These are phyloP conservation scores for Thuidium tamariscinum DNA, from an alignment of 225 moss, liverwort and hornwort genomes.

Conservation along the genomic window DNA sequence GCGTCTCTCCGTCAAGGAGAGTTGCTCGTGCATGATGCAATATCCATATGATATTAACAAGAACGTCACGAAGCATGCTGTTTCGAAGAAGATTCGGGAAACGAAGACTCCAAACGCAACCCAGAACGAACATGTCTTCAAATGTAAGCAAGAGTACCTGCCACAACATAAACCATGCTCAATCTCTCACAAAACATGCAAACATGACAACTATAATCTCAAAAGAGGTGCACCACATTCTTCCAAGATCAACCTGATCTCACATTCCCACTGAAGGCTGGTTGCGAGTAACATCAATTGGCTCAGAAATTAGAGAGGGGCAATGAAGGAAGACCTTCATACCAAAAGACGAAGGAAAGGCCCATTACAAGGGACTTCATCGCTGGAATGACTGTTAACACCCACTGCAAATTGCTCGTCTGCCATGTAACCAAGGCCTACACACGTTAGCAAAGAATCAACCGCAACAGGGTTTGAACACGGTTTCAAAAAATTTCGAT, in stretches of 20 bases:
- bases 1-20: slow-evolving; percentile 64
- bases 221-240: neutral
- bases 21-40: slow-evolving; percentile 88
- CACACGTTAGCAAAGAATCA: neutral
- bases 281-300: neutral
- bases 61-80: slow-evolving; percentile 71
- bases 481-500: neutral
- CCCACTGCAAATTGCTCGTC: slow-evolving; percentile 92
- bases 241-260: neutral
- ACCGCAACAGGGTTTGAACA: neutral
- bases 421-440: slow-evolving; percentile 21
- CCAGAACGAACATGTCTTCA: slow-evolving; percentile 90
- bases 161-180: neutral
- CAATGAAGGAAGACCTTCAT: slow-evolving; percentile 1
- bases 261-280: neutral
- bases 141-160: slow-evolving; percentile 88
- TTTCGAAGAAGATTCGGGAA: slow-evolving; percentile 82
- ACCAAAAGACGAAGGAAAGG: slow-evolving; percentile 87
- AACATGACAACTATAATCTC: neutral
- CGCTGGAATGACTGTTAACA: slow-evolving; percentile 63
- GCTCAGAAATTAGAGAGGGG: neutral
- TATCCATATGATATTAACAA: slow-evolving; percentile 86
- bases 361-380: slow-evolving; percentile 78
- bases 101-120: slow-evolving; percentile 95
- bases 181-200: neutral